phyloP scores from a whole-genome alignment of 2,329 filamentous ascomycete genomes.

The Exophiala sp. region DNA sequence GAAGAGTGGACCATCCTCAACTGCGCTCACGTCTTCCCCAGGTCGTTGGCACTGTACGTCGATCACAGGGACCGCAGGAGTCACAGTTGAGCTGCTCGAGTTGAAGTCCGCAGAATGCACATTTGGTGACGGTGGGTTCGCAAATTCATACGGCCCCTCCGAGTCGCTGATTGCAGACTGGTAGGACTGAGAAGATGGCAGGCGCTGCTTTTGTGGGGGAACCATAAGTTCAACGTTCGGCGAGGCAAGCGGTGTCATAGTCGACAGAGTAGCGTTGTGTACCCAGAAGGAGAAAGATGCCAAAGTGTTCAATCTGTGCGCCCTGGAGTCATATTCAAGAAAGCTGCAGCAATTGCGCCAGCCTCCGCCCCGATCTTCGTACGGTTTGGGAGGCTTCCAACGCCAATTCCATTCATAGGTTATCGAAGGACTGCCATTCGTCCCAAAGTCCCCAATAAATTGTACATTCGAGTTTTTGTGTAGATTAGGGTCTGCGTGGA shows the following conservation, averaged over 20 bases:
- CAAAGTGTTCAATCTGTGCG: slow-evolving; percentile 79
- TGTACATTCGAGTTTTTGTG: slow-evolving; percentile 97
- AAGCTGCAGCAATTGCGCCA: slow-evolving; percentile 98
- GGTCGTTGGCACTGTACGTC: slow-evolving; percentile 83
- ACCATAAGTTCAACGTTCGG: slow-evolving; percentile 67
- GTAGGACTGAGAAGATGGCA: slow-evolving; percentile 81
- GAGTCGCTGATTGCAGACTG: slow-evolving; percentile 72
- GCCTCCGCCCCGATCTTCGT: slow-evolving; percentile 78
- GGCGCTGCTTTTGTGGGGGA: slow-evolving; percentile 64
- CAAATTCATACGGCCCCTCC: slow-evolving; percentile 47
- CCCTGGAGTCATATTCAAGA: slow-evolving; percentile 91
- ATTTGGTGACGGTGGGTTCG: slow-evolving; percentile 32
- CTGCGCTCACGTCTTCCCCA: slow-evolving; percentile 73
- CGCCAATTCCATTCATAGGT: slow-evolving; percentile 95
- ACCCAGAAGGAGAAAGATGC: slow-evolving; percentile 96
- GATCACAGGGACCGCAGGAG: slow-evolving; percentile 56
- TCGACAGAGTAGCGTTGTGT: slow-evolving; percentile 52
- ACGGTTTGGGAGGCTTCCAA: slow-evolving; percentile 81
- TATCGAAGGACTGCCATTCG: slow-evolving; percentile 73
- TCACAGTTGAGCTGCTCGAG: slow-evolving; percentile 30
- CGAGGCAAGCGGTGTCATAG: slow-evolving; percentile 58
- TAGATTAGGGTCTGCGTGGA: slow-evolving; percentile 92
- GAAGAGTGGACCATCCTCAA: slow-evolving; percentile 91
- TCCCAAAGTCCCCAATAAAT: slow-evolving; percentile 85
- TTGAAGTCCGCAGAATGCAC: slow-evolving; percentile 26